Evolutionary conservation across 2,329 filamentous ascomycete species (phyloP), one percentile per base, ranked within the genome.

Genomic region (Epichloe amarillans): DNA sequence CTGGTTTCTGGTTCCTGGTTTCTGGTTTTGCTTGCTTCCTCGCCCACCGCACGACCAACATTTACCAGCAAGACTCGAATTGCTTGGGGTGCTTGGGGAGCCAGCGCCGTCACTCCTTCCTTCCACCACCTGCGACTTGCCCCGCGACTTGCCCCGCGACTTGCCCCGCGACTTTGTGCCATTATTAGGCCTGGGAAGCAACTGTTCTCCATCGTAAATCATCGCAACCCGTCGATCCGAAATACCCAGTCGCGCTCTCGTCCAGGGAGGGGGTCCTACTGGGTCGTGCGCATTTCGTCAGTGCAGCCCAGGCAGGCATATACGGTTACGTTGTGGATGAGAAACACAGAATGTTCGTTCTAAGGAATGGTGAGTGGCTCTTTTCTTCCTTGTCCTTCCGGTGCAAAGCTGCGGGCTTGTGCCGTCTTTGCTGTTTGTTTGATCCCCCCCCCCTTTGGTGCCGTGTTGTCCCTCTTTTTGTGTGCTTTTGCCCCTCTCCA

Each of bases 281-380:
- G 23, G 35, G 48, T 40, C 36, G 39, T 43, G 44, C 21, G 47
- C 39, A 37, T 38, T 33, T 35, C 47, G 26, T 21, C 12, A 33
- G 26, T 49, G 19, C 46, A 40, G 37, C 37, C 38, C 38, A 30
- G 39, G n/a, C 12, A 23, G 21, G 15, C 11, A 30, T 30, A 42
- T 6, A 14, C n/a, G 21, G 21, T 8, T 30, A 43, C 14, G 21
- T 4, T 10, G 10, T 26, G 35, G 10, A 17, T 17, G 35, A 7
- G n/a, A 30, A 33, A 17, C 17, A 10, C 52, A 54, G 49, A 49
- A 72, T 72, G 70, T 72, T 72, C 59, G 64, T 72, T 52, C 65
- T 70, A 55, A 64, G 66, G 54, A 71, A 70, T 62, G 69, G 69
- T 71, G 62, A 62, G 74, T 67, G 23, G 21, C 14, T 44, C 7